A percentile compares a stretch with the other conserved stretches of the same genome.
Evolutionary conservation across 192 early-diverging fungal genomes (phyloP).

Genomic region (Kickxella alabastrina): DNA sequence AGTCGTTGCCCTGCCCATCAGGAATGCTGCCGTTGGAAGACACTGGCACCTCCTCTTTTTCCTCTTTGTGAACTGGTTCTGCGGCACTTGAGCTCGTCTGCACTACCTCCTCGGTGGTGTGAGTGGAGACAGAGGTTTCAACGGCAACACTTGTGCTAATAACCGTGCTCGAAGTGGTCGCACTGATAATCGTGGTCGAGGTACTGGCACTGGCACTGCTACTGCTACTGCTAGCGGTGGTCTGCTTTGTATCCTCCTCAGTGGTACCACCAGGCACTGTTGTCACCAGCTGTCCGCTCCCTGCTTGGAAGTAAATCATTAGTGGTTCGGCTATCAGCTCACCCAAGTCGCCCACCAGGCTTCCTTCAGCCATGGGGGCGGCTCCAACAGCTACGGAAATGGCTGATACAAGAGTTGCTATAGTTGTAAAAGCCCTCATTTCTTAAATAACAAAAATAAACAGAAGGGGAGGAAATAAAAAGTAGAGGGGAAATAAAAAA

Average conservation of each 20-base stretch:
- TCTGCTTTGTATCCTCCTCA: too few species aligned
- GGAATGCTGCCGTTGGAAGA: constrained; percentile 20
- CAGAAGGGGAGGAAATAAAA: background rate
- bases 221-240: too few species aligned
- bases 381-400: background rate
- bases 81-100: too few species aligned
- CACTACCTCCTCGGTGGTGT: too few species aligned
- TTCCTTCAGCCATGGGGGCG: background rate
- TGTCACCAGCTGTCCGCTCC: background rate
- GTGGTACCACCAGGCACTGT: background rate
- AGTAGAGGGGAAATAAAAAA: background rate
- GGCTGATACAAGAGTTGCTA: background rate
- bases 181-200: too few species aligned
- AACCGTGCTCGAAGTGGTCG: too few species aligned
- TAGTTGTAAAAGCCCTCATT: constrained; percentile 6
- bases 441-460: background rate
- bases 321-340: constrained; percentile 8
- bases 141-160: too few species aligned
- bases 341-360: constrained; percentile 3
- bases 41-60: too few species aligned
- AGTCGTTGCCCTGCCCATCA: constrained; percentile 41
- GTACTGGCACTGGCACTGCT: too few species aligned
- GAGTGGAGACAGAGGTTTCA: too few species aligned
- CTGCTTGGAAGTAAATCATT: constrained; percentile 4
- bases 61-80: too few species aligned